Percentiles rank a stretch among this genome's conserved stretches.
phyloP scores from a whole-genome alignment of 2,329 filamentous ascomycete species.

The Ophiostoma sp. region DNA sequence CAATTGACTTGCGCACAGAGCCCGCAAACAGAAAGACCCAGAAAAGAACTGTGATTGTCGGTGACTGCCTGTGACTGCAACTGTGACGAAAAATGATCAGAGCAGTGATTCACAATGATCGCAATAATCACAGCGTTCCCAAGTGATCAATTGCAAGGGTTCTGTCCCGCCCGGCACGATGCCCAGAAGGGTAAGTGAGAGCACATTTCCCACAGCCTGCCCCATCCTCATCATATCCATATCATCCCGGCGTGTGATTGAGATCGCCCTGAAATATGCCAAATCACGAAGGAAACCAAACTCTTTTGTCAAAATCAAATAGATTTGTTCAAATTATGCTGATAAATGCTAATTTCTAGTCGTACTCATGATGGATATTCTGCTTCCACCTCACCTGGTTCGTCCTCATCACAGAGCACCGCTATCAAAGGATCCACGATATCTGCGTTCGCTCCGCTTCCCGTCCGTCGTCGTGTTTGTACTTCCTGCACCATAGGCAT shows the following conservation, averaged over 20 bases:
- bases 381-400: background rate
- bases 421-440: background rate
- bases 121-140: background rate
- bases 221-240: background rate
- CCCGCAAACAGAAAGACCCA: no score
- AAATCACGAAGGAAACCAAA: background rate
- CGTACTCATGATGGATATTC: background rate
- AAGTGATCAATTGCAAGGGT: background rate
- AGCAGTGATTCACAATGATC: background rate
- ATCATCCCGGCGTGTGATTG: background rate
- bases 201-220: background rate
- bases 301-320: background rate
- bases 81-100: background rate
- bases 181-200: background rate
- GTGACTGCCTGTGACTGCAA: background rate
- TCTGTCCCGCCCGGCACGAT: background rate
- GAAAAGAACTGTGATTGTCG: background rate
- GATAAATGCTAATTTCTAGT: background rate
- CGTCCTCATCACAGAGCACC: background rate
- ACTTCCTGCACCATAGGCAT: constrained; percentile 26
- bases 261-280: background rate
- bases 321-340: background rate
- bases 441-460: background rate
- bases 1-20: no score
- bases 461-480: constrained; percentile 14